Evolutionary conservation across 441 rosid genomes (phyloP), one percentile per base, ranked within the genome.

Genomic region (Corymbia citriodora): DNA sequence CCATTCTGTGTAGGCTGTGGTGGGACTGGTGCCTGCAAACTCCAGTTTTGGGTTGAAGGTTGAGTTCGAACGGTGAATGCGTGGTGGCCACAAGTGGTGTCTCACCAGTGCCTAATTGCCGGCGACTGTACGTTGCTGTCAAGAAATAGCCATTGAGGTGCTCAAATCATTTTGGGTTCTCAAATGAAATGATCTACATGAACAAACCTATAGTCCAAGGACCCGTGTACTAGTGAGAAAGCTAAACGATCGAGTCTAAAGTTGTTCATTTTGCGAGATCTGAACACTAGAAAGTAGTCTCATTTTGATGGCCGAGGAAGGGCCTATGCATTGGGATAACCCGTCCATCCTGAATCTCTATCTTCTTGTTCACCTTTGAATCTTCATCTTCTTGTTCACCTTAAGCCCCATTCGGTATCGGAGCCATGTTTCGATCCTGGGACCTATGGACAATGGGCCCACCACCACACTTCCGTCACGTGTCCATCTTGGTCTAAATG

Each of bases 21-120:
- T 18, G 14, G 82, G 82, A 16, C 49, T 72, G 27, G 27, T 72
- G 82, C 82, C 36, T 6, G 25, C 3, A 19, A 72, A 19, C 27
- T 72, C 82, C 45, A 36, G 36, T 6, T 36, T 36, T 36, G 27
- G 82, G 49, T 4, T 12, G 1, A 36, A 72, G 82, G 82, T 10
- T 4, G 15, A 36, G 82, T 19, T 36, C 27, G 49, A 19, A 72
- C 23, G 8, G 25, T 3, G 15, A 72, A 36, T 0, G n/a, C 15
- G 65, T 59, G 9, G 49, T 72, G 48, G 27, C 82, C 27, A 5
- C 2, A 19, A 15, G 27, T 1, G 1, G 0, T 2, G 8, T 4
- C 27, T 72, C 1, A 0, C 13, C 0, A 2, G 7, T 36, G 82
- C 49, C 23, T 15, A 19, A 19, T 12, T 6, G 1, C 82, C 1